These are phyloP conservation scores for Trichoderma harzianum DNA, from an alignment of 2,329 filamentous ascomycete genomes.

Conservation along the genomic window DNA sequence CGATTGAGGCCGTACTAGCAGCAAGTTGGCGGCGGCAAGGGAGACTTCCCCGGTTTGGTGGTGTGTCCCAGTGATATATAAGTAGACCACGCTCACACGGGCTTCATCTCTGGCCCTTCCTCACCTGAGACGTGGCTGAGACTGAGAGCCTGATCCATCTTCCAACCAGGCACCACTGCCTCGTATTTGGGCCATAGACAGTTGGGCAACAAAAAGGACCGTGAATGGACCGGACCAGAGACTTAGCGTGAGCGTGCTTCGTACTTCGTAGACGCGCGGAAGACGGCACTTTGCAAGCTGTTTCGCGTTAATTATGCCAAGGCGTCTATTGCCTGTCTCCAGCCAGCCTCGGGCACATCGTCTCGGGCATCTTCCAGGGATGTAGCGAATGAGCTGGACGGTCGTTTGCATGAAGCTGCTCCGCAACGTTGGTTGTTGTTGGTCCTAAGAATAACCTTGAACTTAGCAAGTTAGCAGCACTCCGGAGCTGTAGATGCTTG, in stretches of 20 bases:
- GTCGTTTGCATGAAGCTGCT: not conserved
- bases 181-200: not conserved
- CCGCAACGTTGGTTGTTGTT: not conserved
- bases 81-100: not conserved
- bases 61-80: not conserved
- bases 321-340: not conserved
- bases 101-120: not conserved
- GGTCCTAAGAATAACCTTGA: not conserved
- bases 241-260: not conserved
- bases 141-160: not conserved
- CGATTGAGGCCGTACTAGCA: not conserved
- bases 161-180: not conserved
- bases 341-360: not conserved
- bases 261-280: not conserved
- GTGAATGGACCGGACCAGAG: not conserved
- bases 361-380: not conserved
- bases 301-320: not conserved
- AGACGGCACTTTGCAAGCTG: not conserved
- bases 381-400: not conserved
- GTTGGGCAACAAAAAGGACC: not conserved
- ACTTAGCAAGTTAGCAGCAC: not conserved
- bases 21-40: not conserved
- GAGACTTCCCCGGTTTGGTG: not conserved
- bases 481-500: not conserved
- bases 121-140: not conserved